Conservation (phyloP, 2,329 filamentous ascomycete genomes). For the Colletotrichum higginsianum region DNA sequence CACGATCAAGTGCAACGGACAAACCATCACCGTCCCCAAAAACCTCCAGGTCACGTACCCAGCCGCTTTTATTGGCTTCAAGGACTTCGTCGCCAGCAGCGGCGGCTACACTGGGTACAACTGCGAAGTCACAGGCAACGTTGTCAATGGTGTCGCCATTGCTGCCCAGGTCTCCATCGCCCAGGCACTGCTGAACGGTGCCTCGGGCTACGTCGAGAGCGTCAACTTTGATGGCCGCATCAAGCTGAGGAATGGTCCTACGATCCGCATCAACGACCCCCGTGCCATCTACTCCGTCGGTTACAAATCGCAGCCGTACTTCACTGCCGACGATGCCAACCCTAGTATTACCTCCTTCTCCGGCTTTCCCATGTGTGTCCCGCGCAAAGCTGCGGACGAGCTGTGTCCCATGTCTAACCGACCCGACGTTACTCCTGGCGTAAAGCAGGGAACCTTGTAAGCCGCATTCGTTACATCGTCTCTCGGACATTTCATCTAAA, state of each 20-base stretch:
- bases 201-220: slow-evolving; percentile 53
- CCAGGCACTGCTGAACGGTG: slow-evolving; percentile 53
- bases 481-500: not conserved
- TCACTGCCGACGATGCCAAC: slow-evolving; percentile 63
- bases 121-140: slow-evolving; percentile 55
- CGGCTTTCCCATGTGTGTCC: slow-evolving; percentile 68
- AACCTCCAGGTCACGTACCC: slow-evolving; percentile 44
- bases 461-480: not conserved
- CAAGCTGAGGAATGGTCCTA: slow-evolving; percentile 54
- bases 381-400: slow-evolving; percentile 53
- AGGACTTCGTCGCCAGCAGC: slow-evolving; percentile 40
- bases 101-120: slow-evolving; percentile 25
- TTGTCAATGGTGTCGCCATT: slow-evolving; percentile 53
- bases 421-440: slow-evolving; percentile 42
- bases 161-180: slow-evolving; percentile 56
- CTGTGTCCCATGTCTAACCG: slow-evolving; percentile 56
- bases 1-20: slow-evolving; percentile 40
- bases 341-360: slow-evolving; percentile 62
- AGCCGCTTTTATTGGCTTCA: slow-evolving; percentile 43
- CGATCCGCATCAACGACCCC: slow-evolving; percentile 59
- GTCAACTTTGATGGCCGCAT: slow-evolving; percentile 53
- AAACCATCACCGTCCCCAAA: slow-evolving; percentile 41
- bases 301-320: slow-evolving; percentile 55
- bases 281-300: slow-evolving; percentile 58
- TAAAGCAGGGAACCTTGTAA: slow-evolving; percentile 43